Evolutionary conservation across 2,329 filamentous ascomycete genomes (phyloP).

Genomic region (Hymenoscyphus fructigenus): DNA sequence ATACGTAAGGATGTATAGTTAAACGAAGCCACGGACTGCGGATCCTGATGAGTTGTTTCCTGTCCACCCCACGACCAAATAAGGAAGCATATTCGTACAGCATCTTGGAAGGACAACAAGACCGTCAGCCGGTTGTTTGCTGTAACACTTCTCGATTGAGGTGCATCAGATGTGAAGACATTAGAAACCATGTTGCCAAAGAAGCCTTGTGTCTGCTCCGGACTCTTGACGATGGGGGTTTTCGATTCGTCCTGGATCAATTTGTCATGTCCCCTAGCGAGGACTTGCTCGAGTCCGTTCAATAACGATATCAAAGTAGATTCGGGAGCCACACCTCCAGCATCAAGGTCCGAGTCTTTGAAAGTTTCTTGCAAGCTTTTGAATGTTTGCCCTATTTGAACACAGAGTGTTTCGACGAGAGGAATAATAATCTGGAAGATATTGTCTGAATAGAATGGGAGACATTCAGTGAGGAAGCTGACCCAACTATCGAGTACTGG

Average conservation of each 20-base stretch:
- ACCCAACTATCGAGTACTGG: constrained; percentile 90
- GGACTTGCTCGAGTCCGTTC: constrained; percentile 88
- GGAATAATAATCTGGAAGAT: constrained; percentile 91
- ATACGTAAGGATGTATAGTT: constrained; percentile 87
- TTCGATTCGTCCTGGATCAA: constrained; percentile 74
- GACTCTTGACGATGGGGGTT: constrained; percentile 67
- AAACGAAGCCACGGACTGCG: constrained; percentile 75
- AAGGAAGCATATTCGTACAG: constrained; percentile 83
- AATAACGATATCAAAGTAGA: constrained; percentile 79
- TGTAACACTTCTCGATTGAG: constrained; percentile 76
- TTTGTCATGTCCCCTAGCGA: constrained; percentile 83
- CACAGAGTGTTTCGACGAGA: constrained; percentile 84
- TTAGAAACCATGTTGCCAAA: constrained; percentile 94
- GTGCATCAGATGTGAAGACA: constrained; percentile 77
- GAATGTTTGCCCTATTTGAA: constrained; percentile 73
- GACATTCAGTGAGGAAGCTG: constrained; percentile 74
- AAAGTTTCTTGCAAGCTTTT: constrained; percentile 67
- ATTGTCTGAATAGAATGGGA: constrained; percentile 79
- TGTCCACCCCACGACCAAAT: constrained; percentile 93
- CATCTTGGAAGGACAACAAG: constrained; percentile 93
- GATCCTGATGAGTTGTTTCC: constrained; percentile 60
- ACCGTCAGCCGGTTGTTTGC: constrained; percentile 93
- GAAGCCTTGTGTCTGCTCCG: constrained; percentile 81
- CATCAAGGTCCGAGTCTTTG: constrained; percentile 39
- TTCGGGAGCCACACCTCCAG: constrained; percentile 54